Evolutionary conservation across 805 yeast species (phyloP), one percentile per base, ranked within the genome.

Genomic region (Kregervanrija delftensis): DNA sequence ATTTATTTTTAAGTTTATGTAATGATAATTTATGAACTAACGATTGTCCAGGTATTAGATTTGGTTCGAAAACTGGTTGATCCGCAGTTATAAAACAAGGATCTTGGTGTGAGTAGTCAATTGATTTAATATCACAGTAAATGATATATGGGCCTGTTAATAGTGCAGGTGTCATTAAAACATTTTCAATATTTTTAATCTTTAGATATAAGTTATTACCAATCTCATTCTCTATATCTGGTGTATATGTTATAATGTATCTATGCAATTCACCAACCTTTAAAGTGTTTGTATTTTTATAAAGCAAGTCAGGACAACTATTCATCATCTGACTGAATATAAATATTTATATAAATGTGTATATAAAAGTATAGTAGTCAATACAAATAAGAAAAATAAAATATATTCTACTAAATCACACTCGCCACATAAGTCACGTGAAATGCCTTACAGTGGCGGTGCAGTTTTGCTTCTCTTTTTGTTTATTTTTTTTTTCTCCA

Each of bases 121-220:
- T 69, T 0, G 91, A 81, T 38, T 81, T 70, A 40, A 93, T 78
- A 61, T 91, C 97, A 16, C 82, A 86, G 56, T 93, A 93, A 5
- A 93, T 64, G 2, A 86, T 71, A 58, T 80, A 91, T 0, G 99
- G 99, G 0, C 98, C 99, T 1, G 90, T 82, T 37, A 93, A 63
- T 55, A 82, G 87, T 1, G 96, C 85, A 0, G 97, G 95, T 30
- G 95, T 65, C 52, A 87, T 60, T 1, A 93, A 73, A 3, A 86
- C 66, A 51, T 78, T 76, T 60, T 89, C 96, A 3, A 66, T 68
- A 63, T 90, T 90, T 55, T 77, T 79, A 34, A 90, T 75, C 43
- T 77, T 74, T 16, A 84, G 62, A 73, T 76, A 81, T 1, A 78
- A 48, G 1, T 60, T n/a, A 8, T 44, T 22, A 4, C 49, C 51